These are phyloP conservation scores for Pleurotus sapidus DNA, from an alignment of 768 basidiomycete genomes.

Conservation along the genomic window DNA sequence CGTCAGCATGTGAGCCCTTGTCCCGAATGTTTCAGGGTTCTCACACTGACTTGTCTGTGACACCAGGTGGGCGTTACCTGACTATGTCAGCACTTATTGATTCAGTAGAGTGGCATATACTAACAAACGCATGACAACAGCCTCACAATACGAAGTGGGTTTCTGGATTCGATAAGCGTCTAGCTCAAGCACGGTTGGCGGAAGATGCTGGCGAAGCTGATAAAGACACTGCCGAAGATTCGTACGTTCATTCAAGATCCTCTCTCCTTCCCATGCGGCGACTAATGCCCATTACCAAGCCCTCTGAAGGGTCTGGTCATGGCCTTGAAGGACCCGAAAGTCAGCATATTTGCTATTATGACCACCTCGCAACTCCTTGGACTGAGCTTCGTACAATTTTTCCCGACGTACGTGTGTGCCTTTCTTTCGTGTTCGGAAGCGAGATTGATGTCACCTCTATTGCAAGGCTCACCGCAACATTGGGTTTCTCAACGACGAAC, in stretches of 20 bases:
- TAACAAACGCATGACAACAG: slow-evolving; percentile 13
- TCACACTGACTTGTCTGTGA: neutral
- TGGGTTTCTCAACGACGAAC: slow-evolving; percentile 58
- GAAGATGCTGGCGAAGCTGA: slow-evolving; percentile 72
- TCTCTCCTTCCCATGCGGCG: neutral
- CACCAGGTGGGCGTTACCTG: slow-evolving; percentile 53
- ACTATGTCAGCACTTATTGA: slow-evolving; percentile 41
- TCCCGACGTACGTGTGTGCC: slow-evolving; percentile 37
- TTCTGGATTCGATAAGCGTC: slow-evolving; percentile 40
- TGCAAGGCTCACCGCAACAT: slow-evolving; percentile 50
- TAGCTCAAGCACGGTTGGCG: slow-evolving; percentile 65
- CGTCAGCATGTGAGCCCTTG: slow-evolving; percentile 40
- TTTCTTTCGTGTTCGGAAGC: neutral
- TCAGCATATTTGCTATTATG: slow-evolving; percentile 53
- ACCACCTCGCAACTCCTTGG: slow-evolving; percentile 48
- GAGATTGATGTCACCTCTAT: neutral
- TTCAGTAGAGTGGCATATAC: too few relatives aligned
- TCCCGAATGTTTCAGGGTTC: too few relatives aligned
- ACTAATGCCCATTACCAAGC: slow-evolving; percentile 21
- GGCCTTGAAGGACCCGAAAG: slow-evolving; percentile 55
- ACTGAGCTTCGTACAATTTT: slow-evolving; percentile 61
- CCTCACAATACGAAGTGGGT: slow-evolving; percentile 65
- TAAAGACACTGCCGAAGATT: slow-evolving; percentile 51
- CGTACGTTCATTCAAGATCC: slow-evolving; percentile 36
- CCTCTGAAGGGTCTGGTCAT: slow-evolving; percentile 49